Base-by-base conservation (phyloP, 345 rosid genomes). In the Gossypium turneri region DNA sequence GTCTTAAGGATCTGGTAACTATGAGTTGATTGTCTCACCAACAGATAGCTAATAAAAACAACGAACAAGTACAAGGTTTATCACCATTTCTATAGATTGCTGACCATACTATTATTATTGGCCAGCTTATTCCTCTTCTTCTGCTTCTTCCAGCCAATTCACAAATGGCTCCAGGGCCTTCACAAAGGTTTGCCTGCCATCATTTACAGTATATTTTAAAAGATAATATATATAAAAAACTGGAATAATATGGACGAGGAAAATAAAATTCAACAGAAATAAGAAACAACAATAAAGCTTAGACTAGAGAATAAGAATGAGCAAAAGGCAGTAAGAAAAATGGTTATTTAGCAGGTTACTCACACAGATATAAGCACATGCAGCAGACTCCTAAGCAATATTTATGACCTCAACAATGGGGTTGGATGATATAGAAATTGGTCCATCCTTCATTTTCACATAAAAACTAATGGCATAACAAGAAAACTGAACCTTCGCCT, bases 91-190 rank as follows among this genome's bases (percentile, higher is more conserved):
- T 38, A 8, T 7, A 17, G 24, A 64, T 7, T 9, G 48, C 38
- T 55, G 13, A 41, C 20, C 66, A 67, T 3, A 8, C 56, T 17
- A 70, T n/a, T 17, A 17, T 29, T 29, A 4, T n/a, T 34, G 9
- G 5, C 22, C 3, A 4, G 8, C 74, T 86, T 77, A 90, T 53
- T 93, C 99, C 83, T 93, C 97, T 82, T 96, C 99, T 80, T 96
- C 99, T 0, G 99, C 99, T 79, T 90, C 99, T 77, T 96, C 98
- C 82, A 96, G 94, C 99, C 98, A 96, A 7, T 84, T 92, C 79
- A 96, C 97, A 61, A 92, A 92, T n/a, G 94, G 93, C 85, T 93
- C 97, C 71, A 96, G 48, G 48, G 97, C 86, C 84, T 92, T 96
- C 82, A 96, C 98, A 84, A 96, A 93, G 77, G 79, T 86, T 91